Evolutionary conservation across 2,329 filamentous ascomycete genomes (phyloP), one percentile per base, ranked within the genome.

Genomic region (Cercospora berteroae): DNA sequence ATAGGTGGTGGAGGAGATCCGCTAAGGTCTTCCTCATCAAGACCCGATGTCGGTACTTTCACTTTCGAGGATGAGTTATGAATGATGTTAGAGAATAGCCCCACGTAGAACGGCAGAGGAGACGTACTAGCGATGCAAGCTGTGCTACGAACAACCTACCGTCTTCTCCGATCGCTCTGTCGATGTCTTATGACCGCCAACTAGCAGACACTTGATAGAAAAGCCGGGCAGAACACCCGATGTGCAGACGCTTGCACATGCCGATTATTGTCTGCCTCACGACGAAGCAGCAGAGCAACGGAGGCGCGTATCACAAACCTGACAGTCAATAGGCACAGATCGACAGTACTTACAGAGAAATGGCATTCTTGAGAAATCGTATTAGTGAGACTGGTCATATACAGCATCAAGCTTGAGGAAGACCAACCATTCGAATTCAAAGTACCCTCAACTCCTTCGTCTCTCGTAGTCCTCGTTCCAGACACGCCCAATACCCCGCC

Each of bases 361-460:
- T 36, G 33, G 12, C n/a, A 42, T 64, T 29, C 23, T 44, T 18
- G n/a, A 64, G 36, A 23, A 20, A 25, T 57, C 50, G 50, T 27
- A 64, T 64, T 58, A 64, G 61, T 64, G 61, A 42, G 56, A 29
- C 56, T 25, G 23, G 31, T 44, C 61, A 64, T 4, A 27, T 36
- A 57, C 16, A 44, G 33, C 50, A 57, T 23, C 23, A 64, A 58
- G 31, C 33, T 44, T 42, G 33, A 33, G 52, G 61, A 29, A 64
- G 33, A 64, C 61, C 33, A 64, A 64, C 61, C 61, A 64, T 64
- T 58, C 58, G 31, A 64, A 25, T 58, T 52, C 52, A 16, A 12
- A n/a, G 9, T 58, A 27, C 25, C n/a, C 16, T 29, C 8, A 58
- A 44, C 36, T 58, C 52, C 61, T 16, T 64, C 52, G 16, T 58